These are phyloP conservation scores for Suillus americanus DNA, from an alignment of 768 basidiomycete species.

Conservation along the genomic window DNA sequence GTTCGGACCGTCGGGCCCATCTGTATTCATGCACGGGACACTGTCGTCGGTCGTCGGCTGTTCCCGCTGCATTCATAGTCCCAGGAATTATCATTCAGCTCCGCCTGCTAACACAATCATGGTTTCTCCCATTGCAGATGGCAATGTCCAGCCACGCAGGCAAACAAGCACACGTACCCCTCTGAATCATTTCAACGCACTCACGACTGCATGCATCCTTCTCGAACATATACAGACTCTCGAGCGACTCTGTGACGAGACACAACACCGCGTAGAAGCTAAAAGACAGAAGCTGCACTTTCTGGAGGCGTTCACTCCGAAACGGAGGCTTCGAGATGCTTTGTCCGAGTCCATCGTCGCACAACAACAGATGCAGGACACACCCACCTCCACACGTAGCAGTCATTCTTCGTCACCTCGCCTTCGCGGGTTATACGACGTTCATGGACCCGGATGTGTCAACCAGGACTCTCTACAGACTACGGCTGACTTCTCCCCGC, in stretches of 20 bases:
- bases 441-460: slow-evolving; percentile 24
- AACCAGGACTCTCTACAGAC: slow-evolving; percentile 25
- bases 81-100: neutral
- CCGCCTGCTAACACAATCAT: neutral
- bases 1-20: neutral
- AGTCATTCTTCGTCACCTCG: slow-evolving; percentile 21
- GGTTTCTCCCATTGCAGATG: neutral
- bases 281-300: slow-evolving; percentile 2
- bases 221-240: slow-evolving; percentile 27
- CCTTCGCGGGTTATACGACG: slow-evolving; percentile 31
- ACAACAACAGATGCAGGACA: slow-evolving; percentile 13
- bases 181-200: slow-evolving; percentile 19
- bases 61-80: neutral
- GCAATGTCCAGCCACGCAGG: neutral
- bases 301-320: neutral
- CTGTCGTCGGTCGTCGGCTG: neutral
- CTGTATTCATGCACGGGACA: neutral
- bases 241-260: slow-evolving; percentile 6
- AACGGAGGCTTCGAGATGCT: neutral
- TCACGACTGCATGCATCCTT: slow-evolving; percentile 29
- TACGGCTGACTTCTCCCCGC: slow-evolving; percentile 25
- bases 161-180: slow-evolving; percentile 3
- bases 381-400: slow-evolving; percentile 15
- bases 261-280: slow-evolving; percentile 2
- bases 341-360: neutral